These are phyloP conservation scores for Ustilago nuda DNA, from an alignment of 1,284 basidiomycete species.

Conservation along the genomic window DNA sequence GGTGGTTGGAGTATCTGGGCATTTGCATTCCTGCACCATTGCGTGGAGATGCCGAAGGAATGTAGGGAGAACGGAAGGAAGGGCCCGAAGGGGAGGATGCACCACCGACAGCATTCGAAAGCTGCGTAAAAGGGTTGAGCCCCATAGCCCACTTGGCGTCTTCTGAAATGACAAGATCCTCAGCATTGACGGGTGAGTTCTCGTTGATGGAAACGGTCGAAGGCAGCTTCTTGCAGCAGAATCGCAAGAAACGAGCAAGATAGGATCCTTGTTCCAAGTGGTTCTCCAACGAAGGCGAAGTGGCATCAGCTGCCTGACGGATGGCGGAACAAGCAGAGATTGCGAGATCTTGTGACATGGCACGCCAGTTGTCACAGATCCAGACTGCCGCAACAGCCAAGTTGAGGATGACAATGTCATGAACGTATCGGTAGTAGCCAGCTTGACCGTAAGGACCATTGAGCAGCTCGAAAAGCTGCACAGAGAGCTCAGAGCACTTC, in stretches of 20 bases:
- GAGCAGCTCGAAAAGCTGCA: conserved; percentile 50
- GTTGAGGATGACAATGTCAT: conserved; percentile 57
- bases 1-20: conserved; percentile 17
- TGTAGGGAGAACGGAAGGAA: conserved; percentile 26
- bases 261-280: conserved; percentile 50
- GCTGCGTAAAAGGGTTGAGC: conserved; percentile 38
- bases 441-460: conserved; percentile 47
- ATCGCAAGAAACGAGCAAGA: conserved; percentile 47
- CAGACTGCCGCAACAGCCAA: conserved; percentile 50
- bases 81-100: neutral
- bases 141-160: conserved; percentile 53
- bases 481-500: conserved; percentile 49
- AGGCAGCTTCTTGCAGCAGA: conserved; percentile 54
- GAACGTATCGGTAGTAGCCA: conserved; percentile 51
- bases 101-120: conserved; percentile 21
- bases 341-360: conserved; percentile 51
- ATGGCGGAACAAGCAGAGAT: conserved; percentile 45
- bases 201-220: conserved; percentile 55
- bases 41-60: conserved; percentile 19
- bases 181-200: conserved; percentile 51
- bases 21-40: conserved; percentile 15
- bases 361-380: conserved; percentile 56
- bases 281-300: conserved; percentile 44
- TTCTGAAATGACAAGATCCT: conserved; percentile 48
- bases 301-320: conserved; percentile 48